Evolutionary conservation across 2,329 filamentous ascomycete species (phyloP), one percentile per base, ranked within the genome.

Genomic region (Cladosporium sp.): DNA sequence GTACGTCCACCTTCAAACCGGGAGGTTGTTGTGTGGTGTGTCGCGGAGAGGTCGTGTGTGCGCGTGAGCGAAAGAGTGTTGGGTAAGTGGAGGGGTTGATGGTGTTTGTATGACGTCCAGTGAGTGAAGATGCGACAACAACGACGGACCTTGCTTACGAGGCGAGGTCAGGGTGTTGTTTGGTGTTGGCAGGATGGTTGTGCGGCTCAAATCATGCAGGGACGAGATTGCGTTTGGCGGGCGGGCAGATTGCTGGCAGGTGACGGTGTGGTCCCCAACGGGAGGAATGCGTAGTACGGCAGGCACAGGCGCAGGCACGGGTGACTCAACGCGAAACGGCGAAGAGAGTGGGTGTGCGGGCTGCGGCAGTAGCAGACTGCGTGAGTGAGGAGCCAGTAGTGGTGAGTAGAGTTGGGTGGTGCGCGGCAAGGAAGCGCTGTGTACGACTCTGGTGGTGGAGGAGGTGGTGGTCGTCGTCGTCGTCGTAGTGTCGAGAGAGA

Each of bases 141-240:
- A n/a, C n/a, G n/a, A n/a, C n/a, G n/a, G 45, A 48, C 45, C 45
- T 48, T 48, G 45, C 45, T 34, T 48, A 36, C 37, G 45, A 24
- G 27, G 17, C 24, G 29, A 27, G 37, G 38, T 36, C 30, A 37
- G 38, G 17, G 27, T 41, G 24, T 40, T 48, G n/a, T n/a, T n/a
- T n/a, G 22, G 22, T 4, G 4, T 27, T 27, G 22, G 9, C 22
- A 9, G 22, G 22, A 27, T 30, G 37, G 37, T 48, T 40, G 45
- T 48, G 45, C 45, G 45, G 45, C 37, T 48, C 37, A 48, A 41
- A 36, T 41, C 45, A 48, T 48, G 45, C 45, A 48, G 45, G 45
- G 45, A 41, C 37, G 37, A 48, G 39, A 36, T 41, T n/a, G n/a
- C n/a, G n/a, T 22, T 12, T 15, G 45, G 37, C 30, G 45, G 44